These are phyloP conservation scores for Myochromella boudieri DNA, from an alignment of 768 basidiomycete species.

Conservation along the genomic window DNA sequence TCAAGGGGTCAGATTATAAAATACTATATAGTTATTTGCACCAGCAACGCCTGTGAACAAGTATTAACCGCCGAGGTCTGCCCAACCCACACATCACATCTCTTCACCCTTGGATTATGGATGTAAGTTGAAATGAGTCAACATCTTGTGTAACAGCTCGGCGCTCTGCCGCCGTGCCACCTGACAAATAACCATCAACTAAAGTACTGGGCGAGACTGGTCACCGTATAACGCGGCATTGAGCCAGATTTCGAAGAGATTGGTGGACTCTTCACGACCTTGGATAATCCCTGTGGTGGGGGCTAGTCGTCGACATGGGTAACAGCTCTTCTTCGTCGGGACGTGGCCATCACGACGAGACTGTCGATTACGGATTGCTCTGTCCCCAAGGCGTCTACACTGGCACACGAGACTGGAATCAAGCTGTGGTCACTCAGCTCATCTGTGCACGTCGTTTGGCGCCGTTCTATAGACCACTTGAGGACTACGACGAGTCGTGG, in stretches of 20 bases:
- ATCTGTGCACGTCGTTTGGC: slow-evolving; percentile 88
- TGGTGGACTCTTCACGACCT: slow-evolving; percentile 2
- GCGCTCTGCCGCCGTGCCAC: slow-evolving; percentile 38
- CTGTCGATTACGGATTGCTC: slow-evolving; percentile 81
- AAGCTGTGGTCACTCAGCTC: slow-evolving; percentile 80
- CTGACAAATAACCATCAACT: slow-evolving; percentile 39
- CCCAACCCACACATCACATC: too few relatives aligned
- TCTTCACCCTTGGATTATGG: too few relatives aligned
- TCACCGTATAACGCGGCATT: slow-evolving; percentile 6
- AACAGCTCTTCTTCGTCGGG: slow-evolving; percentile 78
- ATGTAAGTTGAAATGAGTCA: too few relatives aligned
- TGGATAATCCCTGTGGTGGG: slow-evolving; percentile 1
- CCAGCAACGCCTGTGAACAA: too few relatives aligned
- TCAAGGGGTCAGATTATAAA: too few relatives aligned
- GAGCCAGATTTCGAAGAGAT: slow-evolving; percentile 11
- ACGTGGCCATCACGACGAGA: slow-evolving; percentile 74
- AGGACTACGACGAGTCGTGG: slow-evolving; percentile 90
- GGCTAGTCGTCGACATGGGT: slow-evolving; percentile 54
- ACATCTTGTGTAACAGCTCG: too few relatives aligned
- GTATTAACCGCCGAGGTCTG: too few relatives aligned
- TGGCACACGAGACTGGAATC: slow-evolving; percentile 86
- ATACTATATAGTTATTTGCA: too few relatives aligned
- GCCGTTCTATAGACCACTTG: slow-evolving; percentile 94
- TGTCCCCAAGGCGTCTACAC: slow-evolving; percentile 87
- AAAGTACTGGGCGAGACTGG: slow-evolving; percentile 23